Base-by-base conservation (phyloP, 805 yeast species). In the Teunomyces kruisii region DNA sequence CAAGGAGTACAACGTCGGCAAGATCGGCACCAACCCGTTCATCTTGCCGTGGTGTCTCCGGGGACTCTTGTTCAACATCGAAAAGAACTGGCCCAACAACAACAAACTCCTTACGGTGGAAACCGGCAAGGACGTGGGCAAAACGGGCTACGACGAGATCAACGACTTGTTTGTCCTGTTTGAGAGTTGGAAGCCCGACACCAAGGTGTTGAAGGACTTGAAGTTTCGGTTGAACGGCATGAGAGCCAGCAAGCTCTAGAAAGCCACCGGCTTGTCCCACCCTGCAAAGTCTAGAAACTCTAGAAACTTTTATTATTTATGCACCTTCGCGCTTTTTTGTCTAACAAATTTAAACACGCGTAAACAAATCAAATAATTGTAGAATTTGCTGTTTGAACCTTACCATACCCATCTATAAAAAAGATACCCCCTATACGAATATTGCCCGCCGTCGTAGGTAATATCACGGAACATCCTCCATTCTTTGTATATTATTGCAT, bases 1-100 rank as follows among this genome's bases (percentile, higher is more conserved):
- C 44, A 64, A 65, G 47, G 74, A 71, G 47, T 87, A 84, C 58
- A 80, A 79, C 40, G 74, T 87, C 32, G 81, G 87, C 6, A 78
- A 79, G 49, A 65, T 85, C 14, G 89, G 88, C 1, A 70, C 79
- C 22, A 91, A 92, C 62, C 97, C 97, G 0, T 92, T 79, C 57
- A 81, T 86, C 47, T 67, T 92, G 31, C 98, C 98, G 1, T 92
- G 97, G 97, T 86, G 95, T 56, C 79, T 90, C 68, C 70, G 96
- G 36, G 96, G 97, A 0, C 68, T 92, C 36, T 65, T 90, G 26
- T 83, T 80, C 51, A 96, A 71, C 52, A 76, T 84, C 0, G 77
- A 75, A 46, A 72, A 62, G 49, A 76, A 71, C 50, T 67, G 74
- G 65, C 71, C 78, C 15, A 63, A 62, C 40, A 82, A 82, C 9